phyloP scores from a whole-genome alignment of 257 asterid species.

The Rehmannia glutinosa region DNA sequence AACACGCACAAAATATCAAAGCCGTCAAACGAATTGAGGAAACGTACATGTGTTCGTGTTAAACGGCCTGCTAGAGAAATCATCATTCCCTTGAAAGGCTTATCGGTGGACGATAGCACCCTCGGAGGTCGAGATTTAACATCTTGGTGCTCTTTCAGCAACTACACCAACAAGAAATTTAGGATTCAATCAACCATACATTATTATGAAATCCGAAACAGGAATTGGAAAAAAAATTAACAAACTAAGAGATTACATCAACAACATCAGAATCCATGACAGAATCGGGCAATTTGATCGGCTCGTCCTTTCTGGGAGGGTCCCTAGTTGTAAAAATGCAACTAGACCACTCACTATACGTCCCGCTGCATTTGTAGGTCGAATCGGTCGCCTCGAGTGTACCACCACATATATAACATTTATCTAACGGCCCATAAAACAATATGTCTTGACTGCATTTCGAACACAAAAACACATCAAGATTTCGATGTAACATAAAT shows the following conservation, averaged over 20 bases:
- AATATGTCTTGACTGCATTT: conserved; percentile 68
- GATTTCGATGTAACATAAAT: no score
- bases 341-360: conserved; percentile 68
- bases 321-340: conserved; percentile 51
- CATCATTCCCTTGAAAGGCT: conserved; percentile 61
- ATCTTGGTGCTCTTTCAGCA: conserved; percentile 44
- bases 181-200: not conserved
- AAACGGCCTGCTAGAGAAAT: conserved; percentile 78
- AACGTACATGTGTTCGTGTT: conserved; percentile 53
- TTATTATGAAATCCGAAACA: no score
- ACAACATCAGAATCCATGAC: conserved; percentile 36
- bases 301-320: conserved; percentile 61
- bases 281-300: conserved; percentile 57
- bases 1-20: not conserved
- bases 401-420: conserved; percentile 59
- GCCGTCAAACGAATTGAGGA: not conserved
- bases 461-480: not conserved
- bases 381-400: conserved; percentile 21
- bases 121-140: conserved; percentile 28
- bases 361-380: conserved; percentile 49
- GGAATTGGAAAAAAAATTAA: not conserved
- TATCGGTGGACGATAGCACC: conserved; percentile 20
- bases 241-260: conserved; percentile 32
- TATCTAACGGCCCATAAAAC: conserved; percentile 59
- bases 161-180: conserved; percentile 30